Conservation (phyloP, 805 yeast species). For the Wickerhamomyces subpelliculosus region DNA sequence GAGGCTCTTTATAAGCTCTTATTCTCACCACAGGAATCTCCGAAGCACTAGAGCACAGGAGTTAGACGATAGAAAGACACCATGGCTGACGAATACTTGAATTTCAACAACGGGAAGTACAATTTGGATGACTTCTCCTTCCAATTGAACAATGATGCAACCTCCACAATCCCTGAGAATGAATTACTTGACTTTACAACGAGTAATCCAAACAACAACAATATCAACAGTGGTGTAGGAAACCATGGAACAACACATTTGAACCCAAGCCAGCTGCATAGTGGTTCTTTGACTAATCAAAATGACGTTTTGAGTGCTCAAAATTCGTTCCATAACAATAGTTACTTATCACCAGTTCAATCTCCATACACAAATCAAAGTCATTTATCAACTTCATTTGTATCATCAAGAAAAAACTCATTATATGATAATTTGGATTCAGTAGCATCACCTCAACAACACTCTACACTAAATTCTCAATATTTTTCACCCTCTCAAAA, state of each 20-base stretch:
- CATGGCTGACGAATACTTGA: constrained; percentile 21
- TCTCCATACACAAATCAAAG: constrained; percentile 2
- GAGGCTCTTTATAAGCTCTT: no score
- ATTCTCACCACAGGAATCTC: no score
- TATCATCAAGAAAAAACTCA: constrained; percentile 12
- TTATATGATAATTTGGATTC: constrained; percentile 19
- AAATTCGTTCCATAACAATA: not conserved
- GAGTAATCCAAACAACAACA: constrained; percentile 1
- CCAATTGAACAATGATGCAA: constrained; percentile 6
- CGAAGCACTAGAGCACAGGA: no score
- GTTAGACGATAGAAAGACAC: no score
- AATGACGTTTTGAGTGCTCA: constrained; percentile 12
- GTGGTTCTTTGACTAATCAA: no score
- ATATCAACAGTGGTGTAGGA: not conserved
- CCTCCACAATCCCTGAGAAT: constrained; percentile 23
- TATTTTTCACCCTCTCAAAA: constrained; percentile 20
- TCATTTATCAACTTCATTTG: constrained; percentile 1
- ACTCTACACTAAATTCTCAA: constrained; percentile 7
- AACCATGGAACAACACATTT: constrained; percentile 5
- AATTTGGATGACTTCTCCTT: constrained; percentile 20
- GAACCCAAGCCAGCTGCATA: constrained; percentile 7
- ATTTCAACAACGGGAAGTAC: constrained; percentile 14
- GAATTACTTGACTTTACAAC: constrained; percentile 17
- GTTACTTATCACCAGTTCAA: not conserved
- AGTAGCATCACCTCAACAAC: constrained; percentile 12